phyloP scores from a whole-genome alignment of 192 early-diverging fungal species.

The Coemansia sp. region DNA sequence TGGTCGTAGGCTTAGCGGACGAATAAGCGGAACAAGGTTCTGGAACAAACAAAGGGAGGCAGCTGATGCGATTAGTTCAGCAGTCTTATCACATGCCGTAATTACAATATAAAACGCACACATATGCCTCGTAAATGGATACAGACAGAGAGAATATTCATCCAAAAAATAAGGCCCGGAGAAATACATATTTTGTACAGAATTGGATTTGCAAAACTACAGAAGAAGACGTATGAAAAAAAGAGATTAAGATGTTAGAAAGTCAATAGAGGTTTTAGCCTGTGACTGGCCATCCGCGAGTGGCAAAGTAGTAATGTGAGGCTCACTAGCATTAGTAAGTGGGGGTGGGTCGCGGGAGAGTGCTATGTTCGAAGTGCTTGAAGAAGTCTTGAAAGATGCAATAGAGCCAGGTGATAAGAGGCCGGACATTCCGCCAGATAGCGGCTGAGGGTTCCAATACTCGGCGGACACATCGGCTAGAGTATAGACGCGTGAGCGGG shows the following conservation, averaged over 20 bases:
- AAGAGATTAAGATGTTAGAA: conserved; percentile 26
- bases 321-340: not conserved
- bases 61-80: not conserved
- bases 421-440: conserved; percentile 15
- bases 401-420: conserved; percentile 12
- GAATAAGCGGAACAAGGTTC: not conserved
- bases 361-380: conserved; percentile 15
- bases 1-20: conserved; percentile 24
- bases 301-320: too few relatives aligned
- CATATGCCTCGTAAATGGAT: too few relatives aligned
- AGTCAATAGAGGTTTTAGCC: conserved; percentile 43
- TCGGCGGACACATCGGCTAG: not conserved
- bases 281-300: not conserved
- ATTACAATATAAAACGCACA: too few relatives aligned
- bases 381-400: conserved; percentile 23
- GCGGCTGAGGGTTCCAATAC: not conserved
- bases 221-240: not conserved
- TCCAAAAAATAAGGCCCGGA: too few relatives aligned
- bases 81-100: not conserved
- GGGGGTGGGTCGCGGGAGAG: conserved; percentile 12
- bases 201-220: conserved; percentile 8
- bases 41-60: not conserved
- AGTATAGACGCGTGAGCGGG: not conserved
- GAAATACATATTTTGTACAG: not conserved
- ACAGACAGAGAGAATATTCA: not conserved